These are phyloP conservation scores for Flaveria floridana DNA, from an alignment of 140 eudicot species.

Conservation along the genomic window DNA sequence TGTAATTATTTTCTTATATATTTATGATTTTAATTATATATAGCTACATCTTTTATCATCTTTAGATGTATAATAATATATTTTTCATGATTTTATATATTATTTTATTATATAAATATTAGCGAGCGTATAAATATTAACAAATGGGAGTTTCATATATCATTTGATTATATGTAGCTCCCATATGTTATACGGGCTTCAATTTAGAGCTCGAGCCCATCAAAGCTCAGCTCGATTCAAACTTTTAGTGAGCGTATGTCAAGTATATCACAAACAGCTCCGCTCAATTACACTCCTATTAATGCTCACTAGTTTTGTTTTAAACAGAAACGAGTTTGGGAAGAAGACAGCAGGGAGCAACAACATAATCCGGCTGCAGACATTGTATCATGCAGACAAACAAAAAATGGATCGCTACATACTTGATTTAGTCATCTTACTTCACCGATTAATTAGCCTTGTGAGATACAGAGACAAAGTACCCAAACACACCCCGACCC, in stretches of 20 bases:
- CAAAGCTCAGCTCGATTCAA: background rate
- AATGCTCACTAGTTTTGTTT: background rate
- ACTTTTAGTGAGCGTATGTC: background rate
- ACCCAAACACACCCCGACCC: conserved; percentile 40
- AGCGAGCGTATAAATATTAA: no score
- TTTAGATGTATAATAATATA: background rate
- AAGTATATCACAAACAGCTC: background rate
- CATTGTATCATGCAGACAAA: conserved; percentile 86
- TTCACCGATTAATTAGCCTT: conserved; percentile 68
- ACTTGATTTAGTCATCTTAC: conserved; percentile 70
- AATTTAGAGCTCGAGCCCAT: background rate
- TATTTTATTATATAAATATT: background rate
- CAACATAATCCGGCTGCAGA: conserved; percentile 72
- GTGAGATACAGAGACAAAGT: conserved; percentile 61
- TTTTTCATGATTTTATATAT: background rate
- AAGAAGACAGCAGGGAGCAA: conserved; percentile 48
- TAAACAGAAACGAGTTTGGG: conserved; percentile 73
- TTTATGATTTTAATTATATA: background rate
- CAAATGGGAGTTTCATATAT: no score
- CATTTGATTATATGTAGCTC: background rate
- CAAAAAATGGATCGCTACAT: conserved; percentile 60
- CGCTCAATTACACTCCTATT: background rate
- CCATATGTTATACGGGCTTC: background rate
- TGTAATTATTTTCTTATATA: background rate
- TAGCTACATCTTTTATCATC: background rate